phyloP scores from a whole-genome alignment of 257 asterid species.

The Haberlea rhodopensis region DNA sequence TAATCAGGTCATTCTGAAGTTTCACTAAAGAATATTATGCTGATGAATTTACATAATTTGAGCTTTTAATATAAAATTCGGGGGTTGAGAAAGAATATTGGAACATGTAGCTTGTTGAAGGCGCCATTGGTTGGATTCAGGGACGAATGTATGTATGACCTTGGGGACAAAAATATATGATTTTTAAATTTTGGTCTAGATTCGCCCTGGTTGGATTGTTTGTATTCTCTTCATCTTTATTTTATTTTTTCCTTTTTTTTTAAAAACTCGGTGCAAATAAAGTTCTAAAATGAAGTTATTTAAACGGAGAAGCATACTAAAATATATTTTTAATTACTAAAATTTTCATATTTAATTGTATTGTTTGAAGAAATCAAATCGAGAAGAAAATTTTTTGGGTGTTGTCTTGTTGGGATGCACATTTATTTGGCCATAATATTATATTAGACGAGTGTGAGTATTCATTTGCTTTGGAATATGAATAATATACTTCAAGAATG shows the following conservation, averaged over 20 bases:
- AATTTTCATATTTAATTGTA: too few species aligned
- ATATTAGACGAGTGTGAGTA: neutral
- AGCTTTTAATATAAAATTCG: neutral
- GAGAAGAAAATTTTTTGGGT: too few species aligned
- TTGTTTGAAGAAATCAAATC: too few species aligned
- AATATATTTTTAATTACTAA: neutral
- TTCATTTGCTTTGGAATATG: neutral
- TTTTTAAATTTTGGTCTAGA: too few species aligned
- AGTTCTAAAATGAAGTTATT: neutral
- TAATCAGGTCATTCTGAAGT: constrained; percentile 30
- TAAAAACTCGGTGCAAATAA: neutral
- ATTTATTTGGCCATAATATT: too few species aligned
- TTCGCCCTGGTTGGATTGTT: neutral
- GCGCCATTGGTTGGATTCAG: neutral
- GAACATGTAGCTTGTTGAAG: neutral
- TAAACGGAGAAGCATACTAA: too few species aligned
- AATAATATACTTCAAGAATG: too few species aligned
- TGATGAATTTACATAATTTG: neutral
- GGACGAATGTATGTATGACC: too few species aligned
- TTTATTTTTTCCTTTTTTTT: too few species aligned
- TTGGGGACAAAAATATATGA: too few species aligned
- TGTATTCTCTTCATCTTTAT: neutral
- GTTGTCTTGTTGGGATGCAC: neutral
- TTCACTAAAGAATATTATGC: constrained; percentile 32
- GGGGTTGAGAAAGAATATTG: constrained; percentile 14